These are phyloP conservation scores for Podila epigama DNA, from an alignment of 192 early-diverging fungal species.

Conservation along the genomic window DNA sequence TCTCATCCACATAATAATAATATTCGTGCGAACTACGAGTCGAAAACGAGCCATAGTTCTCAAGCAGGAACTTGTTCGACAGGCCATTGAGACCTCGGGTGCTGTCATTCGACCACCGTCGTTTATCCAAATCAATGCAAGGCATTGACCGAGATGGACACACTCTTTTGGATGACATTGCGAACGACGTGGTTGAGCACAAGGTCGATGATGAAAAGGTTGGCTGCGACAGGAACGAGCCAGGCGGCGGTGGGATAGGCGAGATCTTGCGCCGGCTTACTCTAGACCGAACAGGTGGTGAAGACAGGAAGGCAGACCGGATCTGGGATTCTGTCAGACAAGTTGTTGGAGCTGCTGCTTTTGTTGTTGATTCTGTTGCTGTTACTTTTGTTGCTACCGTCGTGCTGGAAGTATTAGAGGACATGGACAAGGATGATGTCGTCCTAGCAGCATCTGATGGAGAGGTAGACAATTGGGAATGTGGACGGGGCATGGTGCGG, in stretches of 20 bases:
- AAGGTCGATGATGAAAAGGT: neutral
- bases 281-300: slow-evolving; percentile 21
- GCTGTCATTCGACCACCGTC: slow-evolving; percentile 32
- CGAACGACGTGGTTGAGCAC: neutral
- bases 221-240: neutral
- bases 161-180: neutral
- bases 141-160: neutral
- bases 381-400: neutral
- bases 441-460: neutral
- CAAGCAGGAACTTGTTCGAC: neutral
- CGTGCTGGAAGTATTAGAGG: neutral
- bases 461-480: neutral
- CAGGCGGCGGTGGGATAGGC: neutral
- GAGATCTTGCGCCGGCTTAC: slow-evolving; percentile 2
- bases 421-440: neutral
- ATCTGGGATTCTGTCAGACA: neutral
- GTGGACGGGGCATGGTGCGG: slow-evolving; percentile 23
- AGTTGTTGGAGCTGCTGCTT: neutral
- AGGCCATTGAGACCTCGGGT: slow-evolving; percentile 8
- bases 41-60: neutral
- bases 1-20: neutral
- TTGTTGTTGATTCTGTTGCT: neutral
- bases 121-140: neutral
- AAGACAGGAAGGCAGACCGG: slow-evolving; percentile 27
- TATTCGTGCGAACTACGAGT: neutral